phyloP scores from a whole-genome alignment of 805 yeast species.

The Blastobotrys terrestris region DNA sequence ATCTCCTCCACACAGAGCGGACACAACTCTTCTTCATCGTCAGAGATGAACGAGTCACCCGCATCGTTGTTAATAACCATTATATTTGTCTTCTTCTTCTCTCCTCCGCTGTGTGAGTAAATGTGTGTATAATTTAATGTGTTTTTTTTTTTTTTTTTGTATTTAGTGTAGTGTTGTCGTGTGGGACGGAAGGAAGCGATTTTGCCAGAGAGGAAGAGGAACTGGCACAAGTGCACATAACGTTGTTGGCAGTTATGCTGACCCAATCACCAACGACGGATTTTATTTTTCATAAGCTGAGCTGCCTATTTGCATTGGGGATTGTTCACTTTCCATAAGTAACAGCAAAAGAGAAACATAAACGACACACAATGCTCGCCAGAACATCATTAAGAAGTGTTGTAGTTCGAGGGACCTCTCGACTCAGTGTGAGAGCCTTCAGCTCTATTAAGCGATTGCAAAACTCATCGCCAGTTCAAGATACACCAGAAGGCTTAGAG shows the following conservation, averaged over 20 bases:
- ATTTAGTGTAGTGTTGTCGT: no score
- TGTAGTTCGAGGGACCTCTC: neutral
- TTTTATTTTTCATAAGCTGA: neutral
- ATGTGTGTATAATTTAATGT: neutral
- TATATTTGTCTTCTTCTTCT: no score
- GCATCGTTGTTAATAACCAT: slow-evolving; percentile 18
- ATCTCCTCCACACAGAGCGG: slow-evolving; percentile 97
- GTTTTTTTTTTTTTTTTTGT: neutral
- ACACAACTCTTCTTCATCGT: slow-evolving; percentile 74
- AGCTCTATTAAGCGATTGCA: neutral
- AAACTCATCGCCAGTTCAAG: neutral
- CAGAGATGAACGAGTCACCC: slow-evolving; percentile 58
- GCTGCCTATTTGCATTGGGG: neutral
- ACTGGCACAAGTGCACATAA: neutral
- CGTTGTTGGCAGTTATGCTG: neutral
- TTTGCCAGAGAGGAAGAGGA: no score
- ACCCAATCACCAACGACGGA: neutral
- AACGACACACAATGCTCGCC: neutral
- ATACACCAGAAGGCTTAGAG: slow-evolving; percentile 4
- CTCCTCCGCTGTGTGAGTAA: no score
- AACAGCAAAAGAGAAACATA: neutral
- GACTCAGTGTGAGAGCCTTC: neutral
- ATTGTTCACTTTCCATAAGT: neutral
- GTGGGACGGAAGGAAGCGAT: neutral
- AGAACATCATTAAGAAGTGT: neutral